Evolutionary conservation across 2,329 filamentous ascomycete species (phyloP), one percentile per base, ranked within the genome.

Genomic region (Stemphylium lycopersici): DNA sequence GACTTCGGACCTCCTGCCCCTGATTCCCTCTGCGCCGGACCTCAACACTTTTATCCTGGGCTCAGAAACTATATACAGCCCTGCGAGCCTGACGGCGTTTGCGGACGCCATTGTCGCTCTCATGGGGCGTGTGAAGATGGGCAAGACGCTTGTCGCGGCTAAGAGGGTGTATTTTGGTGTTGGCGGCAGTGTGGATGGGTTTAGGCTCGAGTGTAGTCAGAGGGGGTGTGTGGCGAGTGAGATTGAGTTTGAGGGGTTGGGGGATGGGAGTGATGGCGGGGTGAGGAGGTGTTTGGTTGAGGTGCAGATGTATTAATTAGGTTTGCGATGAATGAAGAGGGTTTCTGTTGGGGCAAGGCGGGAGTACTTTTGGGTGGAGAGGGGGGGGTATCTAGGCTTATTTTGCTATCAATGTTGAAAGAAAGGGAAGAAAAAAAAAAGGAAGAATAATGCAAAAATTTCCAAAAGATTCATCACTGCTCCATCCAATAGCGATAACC

Each of bases 121-220:
- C 13, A 76, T 92, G 39, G 67, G 68, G 39, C 63, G 77, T 12
- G 79, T 86, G 44, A 78, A 80, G 45, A 76, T 78, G 46, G 84
- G 86, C 0, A 83, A 83, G 43, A 86, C 88, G 1, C 78, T 91
- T 16, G 82, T 93, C 4, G 90, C 84, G 2, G 90, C 90, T 1
- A 95, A 95, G 78, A 84, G 85, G 61, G 81, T 93, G 10, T 95
- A 95, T 74, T 95, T 95, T 75, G 90, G 90, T 2, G 90, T 95
- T 4, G 90, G 90, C 0, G 90, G 90, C 0, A 92, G 90, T 16
- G 82, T 95, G 18, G 88, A 91, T 70, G 90, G 90, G 61, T 91
- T 95, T 63, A 76, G 79, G 52, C 73, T 76, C 42, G 77, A 76
- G 45, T 79, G 77, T 61, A 67, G 72, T 20, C 70, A 70, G 38